Conservation (phyloP, 2,329 filamentous ascomycete genomes). For the Phialophora chinensis region DNA sequence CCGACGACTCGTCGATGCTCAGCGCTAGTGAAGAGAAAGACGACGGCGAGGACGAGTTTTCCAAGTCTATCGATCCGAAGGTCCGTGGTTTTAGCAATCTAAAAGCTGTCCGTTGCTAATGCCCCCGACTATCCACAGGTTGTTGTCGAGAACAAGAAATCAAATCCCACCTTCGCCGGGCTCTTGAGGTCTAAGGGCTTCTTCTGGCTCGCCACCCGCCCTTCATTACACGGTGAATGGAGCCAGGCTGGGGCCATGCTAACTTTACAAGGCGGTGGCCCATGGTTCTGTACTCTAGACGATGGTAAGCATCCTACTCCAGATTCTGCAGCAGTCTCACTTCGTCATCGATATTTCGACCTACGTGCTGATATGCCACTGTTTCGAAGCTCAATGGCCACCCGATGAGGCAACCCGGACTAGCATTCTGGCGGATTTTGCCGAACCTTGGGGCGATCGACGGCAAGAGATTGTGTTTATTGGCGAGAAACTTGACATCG, state of each 20-base stretch:
- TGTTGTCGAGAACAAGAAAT: constrained; percentile 45
- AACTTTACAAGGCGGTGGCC: constrained; percentile 50
- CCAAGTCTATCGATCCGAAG: constrained; percentile 31
- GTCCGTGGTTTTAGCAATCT: constrained; percentile 1
- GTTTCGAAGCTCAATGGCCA: constrained; percentile 56
- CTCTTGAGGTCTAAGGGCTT: constrained; percentile 54
- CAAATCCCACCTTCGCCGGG: constrained; percentile 46
- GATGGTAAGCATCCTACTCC: constrained; percentile 22
- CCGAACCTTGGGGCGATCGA: constrained; percentile 68
- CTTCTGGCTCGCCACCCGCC: constrained; percentile 53
- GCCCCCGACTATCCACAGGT: neutral
- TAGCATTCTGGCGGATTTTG: constrained; percentile 58
- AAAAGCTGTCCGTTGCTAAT: too few relatives aligned
- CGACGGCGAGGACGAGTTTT: constrained; percentile 24
- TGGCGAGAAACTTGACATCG: constrained; percentile 66
- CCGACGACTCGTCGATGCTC: neutral
- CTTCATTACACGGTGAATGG: constrained; percentile 53
- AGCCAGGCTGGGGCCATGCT: constrained; percentile 54
- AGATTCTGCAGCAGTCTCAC: neutral
- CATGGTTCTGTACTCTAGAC: constrained; percentile 55
- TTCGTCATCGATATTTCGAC: neutral
- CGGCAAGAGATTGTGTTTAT: constrained; percentile 77
- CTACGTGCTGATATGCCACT: neutral
- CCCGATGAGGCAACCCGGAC: constrained; percentile 56
- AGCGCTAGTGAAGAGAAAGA: constrained; percentile 9